phyloP scores from a whole-genome alignment of 2,329 filamentous ascomycete genomes.

The Aureobasidium sp. region DNA sequence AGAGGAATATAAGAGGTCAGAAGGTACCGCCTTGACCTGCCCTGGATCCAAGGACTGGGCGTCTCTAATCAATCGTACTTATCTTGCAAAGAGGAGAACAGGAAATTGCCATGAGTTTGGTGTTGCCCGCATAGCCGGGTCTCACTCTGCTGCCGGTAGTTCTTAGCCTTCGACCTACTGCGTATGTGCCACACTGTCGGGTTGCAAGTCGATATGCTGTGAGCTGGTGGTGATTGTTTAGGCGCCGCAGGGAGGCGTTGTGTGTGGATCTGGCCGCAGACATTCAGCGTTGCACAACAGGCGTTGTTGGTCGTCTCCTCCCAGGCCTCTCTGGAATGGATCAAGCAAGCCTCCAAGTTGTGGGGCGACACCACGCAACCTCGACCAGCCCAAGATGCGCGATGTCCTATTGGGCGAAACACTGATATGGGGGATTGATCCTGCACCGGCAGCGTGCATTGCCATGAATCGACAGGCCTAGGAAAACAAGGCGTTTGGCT shows the following conservation, averaged over 20 bases:
- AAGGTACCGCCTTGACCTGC: background rate
- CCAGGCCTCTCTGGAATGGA: background rate
- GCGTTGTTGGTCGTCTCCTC: background rate
- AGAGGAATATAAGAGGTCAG: background rate
- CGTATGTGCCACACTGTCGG: conserved; percentile 3
- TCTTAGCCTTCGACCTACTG: background rate
- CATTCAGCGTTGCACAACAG: background rate
- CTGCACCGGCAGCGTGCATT: background rate
- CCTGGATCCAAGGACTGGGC: background rate
- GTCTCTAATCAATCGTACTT: background rate
- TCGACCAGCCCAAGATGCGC: conserved; percentile 1
- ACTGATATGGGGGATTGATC: background rate
- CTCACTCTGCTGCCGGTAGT: conserved; percentile 6
- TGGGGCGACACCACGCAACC: conserved; percentile 5
- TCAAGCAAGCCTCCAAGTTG: background rate
- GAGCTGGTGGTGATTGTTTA: background rate
- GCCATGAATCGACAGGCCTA: background rate
- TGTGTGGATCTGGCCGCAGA: background rate
- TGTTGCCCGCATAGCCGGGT: background rate
- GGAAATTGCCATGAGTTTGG: conserved; percentile 1
- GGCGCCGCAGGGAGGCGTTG: background rate
- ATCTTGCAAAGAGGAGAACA: background rate
- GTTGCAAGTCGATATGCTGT: conserved; percentile 8
- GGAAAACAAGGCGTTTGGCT: conserved; percentile 7
- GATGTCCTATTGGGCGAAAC: conserved; percentile 1